Conservation (phyloP, 192 early-diverging fungal species). For the Linnemannia elongata region DNA sequence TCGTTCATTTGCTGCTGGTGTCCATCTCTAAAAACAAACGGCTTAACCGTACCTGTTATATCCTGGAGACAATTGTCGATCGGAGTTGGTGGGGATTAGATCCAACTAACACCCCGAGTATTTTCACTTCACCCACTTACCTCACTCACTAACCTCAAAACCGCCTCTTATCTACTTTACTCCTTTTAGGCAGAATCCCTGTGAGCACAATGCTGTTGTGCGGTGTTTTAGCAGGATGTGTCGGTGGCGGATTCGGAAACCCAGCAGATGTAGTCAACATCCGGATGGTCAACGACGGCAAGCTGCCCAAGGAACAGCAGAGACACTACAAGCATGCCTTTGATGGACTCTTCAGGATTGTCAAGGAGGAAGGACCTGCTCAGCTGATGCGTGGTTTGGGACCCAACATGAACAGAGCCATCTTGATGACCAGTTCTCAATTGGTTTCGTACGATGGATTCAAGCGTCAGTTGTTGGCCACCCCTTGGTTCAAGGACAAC, state of each 20-base stretch:
- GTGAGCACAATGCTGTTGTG: constrained; percentile 61
- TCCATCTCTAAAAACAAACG: not conserved
- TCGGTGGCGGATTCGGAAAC: constrained; percentile 81
- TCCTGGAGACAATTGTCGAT: not conserved
- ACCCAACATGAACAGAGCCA: constrained; percentile 91
- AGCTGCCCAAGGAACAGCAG: constrained; percentile 70
- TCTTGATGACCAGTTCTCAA: constrained; percentile 85
- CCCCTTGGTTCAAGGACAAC: constrained; percentile 73
- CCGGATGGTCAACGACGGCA: constrained; percentile 85
- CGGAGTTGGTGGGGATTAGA: not conserved
- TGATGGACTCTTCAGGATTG: constrained; percentile 80
- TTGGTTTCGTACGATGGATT: constrained; percentile 82
- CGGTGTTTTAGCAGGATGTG: constrained; percentile 60
- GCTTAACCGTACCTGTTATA: not conserved
- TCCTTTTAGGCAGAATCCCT: constrained; percentile 47
- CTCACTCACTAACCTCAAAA: not conserved
- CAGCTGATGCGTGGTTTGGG: constrained; percentile 92
- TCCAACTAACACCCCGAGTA: not conserved
- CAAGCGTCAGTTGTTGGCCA: constrained; percentile 77
- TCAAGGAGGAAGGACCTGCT: constrained; percentile 78
- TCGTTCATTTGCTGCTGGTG: not conserved
- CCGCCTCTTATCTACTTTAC: not conserved
- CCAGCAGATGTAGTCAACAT: constrained; percentile 88
- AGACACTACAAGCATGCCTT: constrained; percentile 84
- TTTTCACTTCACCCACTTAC: not conserved